Base-by-base conservation (phyloP, 2,329 filamentous ascomycete genomes). In the Elsinoe fawcettii region DNA sequence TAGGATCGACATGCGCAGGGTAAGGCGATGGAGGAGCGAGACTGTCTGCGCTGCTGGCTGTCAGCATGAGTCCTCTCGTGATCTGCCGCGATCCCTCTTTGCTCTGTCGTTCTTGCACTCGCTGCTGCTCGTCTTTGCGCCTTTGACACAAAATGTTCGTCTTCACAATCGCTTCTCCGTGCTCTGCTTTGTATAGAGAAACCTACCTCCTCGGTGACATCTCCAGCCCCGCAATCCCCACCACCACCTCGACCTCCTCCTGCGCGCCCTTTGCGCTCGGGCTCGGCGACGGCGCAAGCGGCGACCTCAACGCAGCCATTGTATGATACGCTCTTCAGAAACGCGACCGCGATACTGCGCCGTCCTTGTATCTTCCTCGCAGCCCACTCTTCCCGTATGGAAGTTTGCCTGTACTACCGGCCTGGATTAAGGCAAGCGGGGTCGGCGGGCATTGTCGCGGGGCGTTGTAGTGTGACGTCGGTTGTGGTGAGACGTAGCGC, bases 1-100 rank as follows among this genome's bases (percentile, higher is more conserved):
- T 92, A 8, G 88, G 88, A 39, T 89, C 88, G 55, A 90, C 85
- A 63, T 60, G 86, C 78, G 71, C 83, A 80, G 68, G 81, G 71
- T 76, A 86, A 27, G 75, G 76, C 61, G 74, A 77, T 14, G 72
- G 70, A 36, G 74, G 75, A 44, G 73, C 67, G 54, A 78, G 71
- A 63, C 75, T 74, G 65, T 77, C 75, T 58, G 69, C 71, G 55
- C 67, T 65, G 73, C 76, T 58, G 3, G 14, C 16, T 18, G 30
- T 51, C 27, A 51, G 46, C 25, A 14, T 34, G 14, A 16, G 11
- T 51, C n/a, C n/a, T n/a, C n/a, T n/a, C n/a, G n/a, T n/a, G n/a
- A n/a, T n/a, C n/a, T n/a, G n/a, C n/a, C n/a, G n/a, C n/a, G n/a
- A n/a, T n/a, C n/a, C n/a, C n/a, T n/a, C 27, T 34, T 46, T 22